Base-by-base conservation (phyloP, 257 asterid genomes). In the Solanum okadae region DNA sequence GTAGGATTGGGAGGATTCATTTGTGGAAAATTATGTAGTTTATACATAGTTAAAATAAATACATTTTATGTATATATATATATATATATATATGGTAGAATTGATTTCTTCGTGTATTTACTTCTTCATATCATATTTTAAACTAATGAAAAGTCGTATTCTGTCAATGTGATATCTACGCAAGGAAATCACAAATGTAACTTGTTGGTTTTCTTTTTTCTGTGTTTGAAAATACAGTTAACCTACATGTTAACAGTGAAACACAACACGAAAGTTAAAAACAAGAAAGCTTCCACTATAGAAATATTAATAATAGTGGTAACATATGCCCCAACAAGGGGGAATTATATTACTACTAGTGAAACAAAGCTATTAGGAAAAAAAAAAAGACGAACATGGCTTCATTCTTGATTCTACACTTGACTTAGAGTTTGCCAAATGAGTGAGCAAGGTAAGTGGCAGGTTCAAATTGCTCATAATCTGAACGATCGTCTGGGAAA, bases 371-470 rank as follows among this genome's bases (percentile, higher is more conserved):
- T 20, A 65, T 4, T 8, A 11, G 15, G 8, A 33, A 12, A 11
- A 33, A 18, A 14, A 37, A 75, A n/a, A 8, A 37, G 3, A 8
- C n/a, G 15, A 78, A 25, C 37, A 42, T 13, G 65, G 65, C 65
- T 44, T 79, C 85, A 79, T 79, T 79, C 85, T 79, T 79, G 67
- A 44, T 79, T 44, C 67, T 79, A 79, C 38, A n/a, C 46, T 40
- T 86, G 44, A 72, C 79, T 34, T 86, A 97, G 75, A 96, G 95
- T 83, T 97, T 98, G 87, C 98, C 98, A 73, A 91, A 96, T 5
- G 99, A 97, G 94, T 97, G 99, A 6, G 99, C 98, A 42, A 97
- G 93, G 73, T 97, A 96, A 6, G 97, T 90, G 16, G 99, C 96
- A 1, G 99, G 99, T 83, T 97, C 99, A 2, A 99, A 96, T 85